These are phyloP conservation scores for Gentiana dahurica DNA, from an alignment of 257 asterid species.

Conservation along the genomic window DNA sequence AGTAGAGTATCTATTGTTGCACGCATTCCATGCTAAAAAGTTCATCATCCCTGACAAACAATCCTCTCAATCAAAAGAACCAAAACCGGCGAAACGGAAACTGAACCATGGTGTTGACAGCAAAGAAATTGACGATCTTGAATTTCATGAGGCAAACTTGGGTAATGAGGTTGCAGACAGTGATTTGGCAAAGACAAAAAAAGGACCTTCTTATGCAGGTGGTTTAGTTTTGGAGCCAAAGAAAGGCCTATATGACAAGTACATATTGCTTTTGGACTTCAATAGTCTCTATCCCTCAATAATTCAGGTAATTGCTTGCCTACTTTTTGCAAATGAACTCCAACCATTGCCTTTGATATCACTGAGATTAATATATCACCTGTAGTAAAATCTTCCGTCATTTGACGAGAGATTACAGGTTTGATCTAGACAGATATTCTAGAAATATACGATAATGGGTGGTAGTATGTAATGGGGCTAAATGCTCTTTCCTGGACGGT, in stretches of 20 bases:
- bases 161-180: slow-evolving; percentile 42
- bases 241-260: slow-evolving; percentile 91
- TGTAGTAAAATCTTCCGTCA: too few relatives aligned
- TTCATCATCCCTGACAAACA: slow-evolving; percentile 89
- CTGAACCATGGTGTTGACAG: slow-evolving; percentile 31
- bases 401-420: too few relatives aligned
- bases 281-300: slow-evolving; percentile 99
- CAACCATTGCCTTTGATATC: too few relatives aligned
- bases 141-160: slow-evolving; percentile 35
- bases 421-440: too few relatives aligned
- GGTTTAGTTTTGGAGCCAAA: slow-evolving; percentile 98
- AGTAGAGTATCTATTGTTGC: slow-evolving; percentile 89
- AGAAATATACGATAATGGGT: too few relatives aligned
- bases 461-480: too few relatives aligned
- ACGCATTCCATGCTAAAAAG: slow-evolving; percentile 87
- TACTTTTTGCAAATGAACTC: too few relatives aligned
- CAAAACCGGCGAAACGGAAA: slow-evolving; percentile 55
- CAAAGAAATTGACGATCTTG: slow-evolving; percentile 34
- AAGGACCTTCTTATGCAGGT: slow-evolving; percentile 89
- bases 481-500: too few relatives aligned
- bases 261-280: slow-evolving; percentile 85
- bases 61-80: slow-evolving; percentile 47
- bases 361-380: too few relatives aligned
- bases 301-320: slow-evolving; percentile 54
- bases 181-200: slow-evolving; percentile 46